Evolutionary conservation across 805 yeast species (phyloP).

Genomic region (Candida vaughaniae): DNA sequence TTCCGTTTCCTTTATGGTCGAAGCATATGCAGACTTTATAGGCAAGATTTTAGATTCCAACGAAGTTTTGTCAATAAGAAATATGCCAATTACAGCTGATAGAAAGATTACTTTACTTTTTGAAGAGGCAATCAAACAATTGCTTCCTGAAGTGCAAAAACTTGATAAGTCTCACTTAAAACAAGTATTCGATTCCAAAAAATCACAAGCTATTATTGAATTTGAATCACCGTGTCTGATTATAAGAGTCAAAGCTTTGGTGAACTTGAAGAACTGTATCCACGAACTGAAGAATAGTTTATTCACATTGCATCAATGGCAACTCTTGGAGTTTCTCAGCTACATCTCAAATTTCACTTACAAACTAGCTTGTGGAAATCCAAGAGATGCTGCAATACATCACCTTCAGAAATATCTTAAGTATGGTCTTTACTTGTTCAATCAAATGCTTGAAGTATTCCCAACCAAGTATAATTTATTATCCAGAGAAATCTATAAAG

Average conservation of each 20-base stretch:
- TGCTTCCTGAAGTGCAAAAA: neutral
- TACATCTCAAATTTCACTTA: slow-evolving; percentile 8
- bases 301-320: slow-evolving; percentile 12
- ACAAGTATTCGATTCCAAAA: neutral
- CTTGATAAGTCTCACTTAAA: neutral
- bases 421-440: slow-evolving; percentile 11
- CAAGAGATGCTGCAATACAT: slow-evolving; percentile 6
- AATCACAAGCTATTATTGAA: neutral
- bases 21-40: slow-evolving; percentile 3
- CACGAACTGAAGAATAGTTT: neutral
- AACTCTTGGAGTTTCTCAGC: slow-evolving; percentile 11
- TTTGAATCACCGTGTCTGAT: neutral
- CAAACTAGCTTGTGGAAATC: slow-evolving; percentile 7
- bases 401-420: slow-evolving; percentile 9
- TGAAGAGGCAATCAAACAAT: neutral
- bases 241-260: neutral
- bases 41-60: neutral
- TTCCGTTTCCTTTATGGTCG: slow-evolving; percentile 16
- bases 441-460: slow-evolving; percentile 11
- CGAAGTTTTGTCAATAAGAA: neutral
- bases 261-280: neutral
- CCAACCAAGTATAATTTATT: slow-evolving; percentile 10
- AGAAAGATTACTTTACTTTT: neutral
- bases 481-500: slow-evolving; percentile 5
- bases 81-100: neutral